These are phyloP conservation scores for Pichia sp. DNA, from an alignment of 1,139 yeast species.

Conservation along the genomic window DNA sequence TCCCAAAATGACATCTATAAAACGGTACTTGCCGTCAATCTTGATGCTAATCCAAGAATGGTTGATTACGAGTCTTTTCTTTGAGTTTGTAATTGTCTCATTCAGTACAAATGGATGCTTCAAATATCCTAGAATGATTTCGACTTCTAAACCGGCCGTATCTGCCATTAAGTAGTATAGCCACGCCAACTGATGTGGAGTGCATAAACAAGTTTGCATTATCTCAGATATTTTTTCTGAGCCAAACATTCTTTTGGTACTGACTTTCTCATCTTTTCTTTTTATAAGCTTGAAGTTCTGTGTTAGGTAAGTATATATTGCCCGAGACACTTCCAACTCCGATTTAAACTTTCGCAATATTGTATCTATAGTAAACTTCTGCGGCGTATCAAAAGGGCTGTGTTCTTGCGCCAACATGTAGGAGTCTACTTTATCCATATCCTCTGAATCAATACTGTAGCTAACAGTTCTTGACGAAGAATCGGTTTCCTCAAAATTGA, in stretches of 20 bases:
- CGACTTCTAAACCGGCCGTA: slow-evolving; percentile 67
- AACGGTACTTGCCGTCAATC: slow-evolving; percentile 71
- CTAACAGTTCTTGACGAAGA: background rate
- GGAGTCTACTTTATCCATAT: background rate
- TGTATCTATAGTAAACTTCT: slow-evolving; percentile 45
- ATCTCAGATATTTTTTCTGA: slow-evolving; percentile 26
- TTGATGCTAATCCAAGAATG: slow-evolving; percentile 88
- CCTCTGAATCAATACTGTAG: slow-evolving; percentile 22
- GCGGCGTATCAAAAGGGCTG: slow-evolving; percentile 36
- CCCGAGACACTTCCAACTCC: slow-evolving; percentile 55
- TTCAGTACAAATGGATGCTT: slow-evolving; percentile 62
- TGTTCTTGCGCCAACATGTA: slow-evolving; percentile 19
- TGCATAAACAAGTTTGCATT: slow-evolving; percentile 43
- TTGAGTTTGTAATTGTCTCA: slow-evolving; percentile 29
- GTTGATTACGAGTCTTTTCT: slow-evolving; percentile 50
- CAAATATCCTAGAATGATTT: slow-evolving; percentile 76
- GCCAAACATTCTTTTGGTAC: slow-evolving; percentile 29
- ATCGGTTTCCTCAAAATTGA: slow-evolving; percentile 42
- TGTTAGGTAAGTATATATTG: slow-evolving; percentile 57
- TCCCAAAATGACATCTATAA: slow-evolving; percentile 68
- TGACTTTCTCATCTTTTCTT: slow-evolving; percentile 25
- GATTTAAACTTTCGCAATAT: slow-evolving; percentile 41
- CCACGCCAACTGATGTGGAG: slow-evolving; percentile 74
- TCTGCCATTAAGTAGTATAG: slow-evolving; percentile 71
- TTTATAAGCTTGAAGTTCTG: slow-evolving; percentile 39